phyloP scores from a whole-genome alignment of 192 early-diverging fungal species.

The Mycoemilia scoparia region DNA sequence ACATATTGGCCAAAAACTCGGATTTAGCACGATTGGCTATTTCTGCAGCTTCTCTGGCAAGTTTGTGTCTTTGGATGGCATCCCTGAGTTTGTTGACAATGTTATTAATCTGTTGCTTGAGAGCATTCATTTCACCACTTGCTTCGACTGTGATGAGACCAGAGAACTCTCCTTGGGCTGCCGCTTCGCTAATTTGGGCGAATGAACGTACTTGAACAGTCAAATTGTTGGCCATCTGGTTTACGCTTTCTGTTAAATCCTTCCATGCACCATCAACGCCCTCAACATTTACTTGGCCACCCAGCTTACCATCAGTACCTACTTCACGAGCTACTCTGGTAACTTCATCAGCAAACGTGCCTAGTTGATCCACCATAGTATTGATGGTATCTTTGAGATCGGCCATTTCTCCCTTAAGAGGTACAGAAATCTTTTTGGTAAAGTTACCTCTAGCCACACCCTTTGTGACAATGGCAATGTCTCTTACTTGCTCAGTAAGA shows the following conservation, averaged over 20 bases:
- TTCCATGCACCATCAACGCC: constrained; percentile 62
- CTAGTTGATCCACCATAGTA: constrained; percentile 36
- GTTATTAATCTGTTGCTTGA: constrained; percentile 70
- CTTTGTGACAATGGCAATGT: constrained; percentile 47
- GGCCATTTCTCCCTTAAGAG: constrained; percentile 35
- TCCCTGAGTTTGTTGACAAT: constrained; percentile 63
- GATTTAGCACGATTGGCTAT: constrained; percentile 61
- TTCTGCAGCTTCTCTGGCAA: constrained; percentile 63
- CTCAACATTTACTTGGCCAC: constrained; percentile 51
- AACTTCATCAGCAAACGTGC: constrained; percentile 41
- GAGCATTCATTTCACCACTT: constrained; percentile 68
- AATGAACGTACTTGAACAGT: constrained; percentile 67
- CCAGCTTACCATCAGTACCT: constrained; percentile 54
- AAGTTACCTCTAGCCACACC: constrained; percentile 45
- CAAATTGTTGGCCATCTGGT: constrained; percentile 54
- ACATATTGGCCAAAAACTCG: constrained; percentile 63
- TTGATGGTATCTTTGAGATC: constrained; percentile 44
- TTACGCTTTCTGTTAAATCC: constrained; percentile 55
- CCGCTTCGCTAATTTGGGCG: constrained; percentile 54
- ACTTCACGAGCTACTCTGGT: constrained; percentile 45
- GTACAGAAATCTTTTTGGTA: constrained; percentile 28
- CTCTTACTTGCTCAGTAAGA: constrained; percentile 44
- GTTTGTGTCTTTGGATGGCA: constrained; percentile 57
- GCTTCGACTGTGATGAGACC: constrained; percentile 59
- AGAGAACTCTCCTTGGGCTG: constrained; percentile 50